Evolutionary conservation across 768 basidiomycete species (phyloP).

Genomic region (Phylloporus arenicola): DNA sequence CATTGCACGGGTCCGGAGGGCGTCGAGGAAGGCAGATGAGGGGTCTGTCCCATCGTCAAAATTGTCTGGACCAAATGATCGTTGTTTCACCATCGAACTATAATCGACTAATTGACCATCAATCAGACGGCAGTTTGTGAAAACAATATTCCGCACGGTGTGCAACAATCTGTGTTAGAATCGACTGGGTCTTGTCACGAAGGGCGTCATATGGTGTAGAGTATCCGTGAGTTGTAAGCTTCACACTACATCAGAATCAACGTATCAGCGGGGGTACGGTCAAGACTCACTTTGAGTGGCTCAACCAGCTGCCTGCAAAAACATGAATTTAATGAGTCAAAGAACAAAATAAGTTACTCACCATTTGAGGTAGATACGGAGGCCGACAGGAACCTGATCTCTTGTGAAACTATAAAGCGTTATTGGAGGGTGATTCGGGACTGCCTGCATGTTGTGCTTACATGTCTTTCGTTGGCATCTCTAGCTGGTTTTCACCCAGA

Average conservation of each 20-base stretch:
- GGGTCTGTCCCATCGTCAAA: slow-evolving; percentile 65
- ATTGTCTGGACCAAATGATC: slow-evolving; percentile 70
- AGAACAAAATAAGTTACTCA: slow-evolving; percentile 19
- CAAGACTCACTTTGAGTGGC: slow-evolving; percentile 39
- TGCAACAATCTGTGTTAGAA: slow-evolving; percentile 80
- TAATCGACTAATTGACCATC: slow-evolving; percentile 39
- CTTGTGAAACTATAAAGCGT: slow-evolving; percentile 58
- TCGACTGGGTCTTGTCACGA: slow-evolving; percentile 79
- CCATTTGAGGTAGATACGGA: slow-evolving; percentile 85
- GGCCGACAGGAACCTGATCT: slow-evolving; percentile 79
- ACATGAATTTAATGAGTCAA: neutral
- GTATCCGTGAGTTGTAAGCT: slow-evolving; percentile 81
- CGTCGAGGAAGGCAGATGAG: slow-evolving; percentile 76
- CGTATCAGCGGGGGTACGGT: slow-evolving; percentile 17
- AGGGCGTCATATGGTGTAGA: slow-evolving; percentile 77
- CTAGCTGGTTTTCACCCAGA: slow-evolving; percentile 76
- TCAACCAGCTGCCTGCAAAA: slow-evolving; percentile 42
- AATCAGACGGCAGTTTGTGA: neutral
- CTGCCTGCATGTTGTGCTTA: slow-evolving; percentile 29
- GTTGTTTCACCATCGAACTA: slow-evolving; percentile 69
- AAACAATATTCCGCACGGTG: slow-evolving; percentile 46
- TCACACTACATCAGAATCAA: slow-evolving; percentile 37
- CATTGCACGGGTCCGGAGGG: slow-evolving; percentile 76
- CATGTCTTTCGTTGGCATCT: slow-evolving; percentile 88
- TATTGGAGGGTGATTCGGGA: neutral